Evolutionary conservation across 768 basidiomycete species (phyloP), one percentile per base, ranked within the genome.

Genomic region (Boletus bicolor): DNA sequence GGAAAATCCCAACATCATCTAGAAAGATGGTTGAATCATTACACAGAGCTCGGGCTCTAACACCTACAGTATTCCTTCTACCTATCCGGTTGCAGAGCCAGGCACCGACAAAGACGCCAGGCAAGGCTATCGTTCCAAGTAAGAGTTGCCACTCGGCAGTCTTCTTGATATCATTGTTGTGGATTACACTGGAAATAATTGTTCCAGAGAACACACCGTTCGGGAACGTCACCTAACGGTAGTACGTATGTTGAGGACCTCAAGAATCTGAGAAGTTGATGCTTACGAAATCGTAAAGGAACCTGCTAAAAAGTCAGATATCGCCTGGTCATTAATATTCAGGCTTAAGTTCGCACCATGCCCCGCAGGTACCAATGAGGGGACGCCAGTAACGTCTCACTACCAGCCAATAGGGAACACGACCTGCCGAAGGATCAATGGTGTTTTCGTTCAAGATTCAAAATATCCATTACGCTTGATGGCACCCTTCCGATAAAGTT

Each of bases 81-180:
- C 84, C 84, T 17, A 84, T 64, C 30, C 75, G 75, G 56, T 81
- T 81, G 63, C 79, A 81, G 19, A 82, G 72, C 55, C 69, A 66
- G 15, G 74, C 79, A 37, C 79, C 79, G 8, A 80, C 74, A 41
- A 83, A 75, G 54, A 82, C 75, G 48, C 87, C 87, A 19, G 87
- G 87, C 14, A 89, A 69, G 1, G 86, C 77, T 53, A 88, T 77
- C 12, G 78, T 62, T 19, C 82, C 82, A 5, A 87, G 77, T 3
- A 88, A 73, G n/a, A 88, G 77, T 61, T 86, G 85, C 76, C 79
- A 87, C 67, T 87, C 86, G 3, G 86, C 85, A 3, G 81, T 89
- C 53, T 69, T 57, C 64, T 82, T 84, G 67, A 85, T 77, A 62
- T 77, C 74, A 5, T 75, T 74, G 39, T 79, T 64, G 45, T 82